Base-by-base conservation (phyloP, 2,329 filamentous ascomycete genomes). In the Biscogniauxia marginata region DNA sequence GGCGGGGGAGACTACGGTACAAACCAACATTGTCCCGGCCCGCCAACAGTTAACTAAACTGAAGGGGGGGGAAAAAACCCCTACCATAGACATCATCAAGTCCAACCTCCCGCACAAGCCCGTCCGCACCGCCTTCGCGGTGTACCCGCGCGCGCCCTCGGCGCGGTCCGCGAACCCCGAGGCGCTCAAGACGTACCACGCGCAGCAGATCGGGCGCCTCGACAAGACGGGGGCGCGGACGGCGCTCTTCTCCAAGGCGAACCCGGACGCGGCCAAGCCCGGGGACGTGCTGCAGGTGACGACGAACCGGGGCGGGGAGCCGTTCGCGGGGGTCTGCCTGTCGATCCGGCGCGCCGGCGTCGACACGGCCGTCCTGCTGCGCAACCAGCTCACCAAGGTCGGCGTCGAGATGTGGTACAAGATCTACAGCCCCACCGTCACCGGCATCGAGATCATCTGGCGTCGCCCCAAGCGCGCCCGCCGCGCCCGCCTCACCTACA, bases 381-480 rank as follows among this genome's bases (percentile, higher is more conserved):
- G 95, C 55, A 93, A 93, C 67, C 87, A 96, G 71, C 78, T 99
- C 66, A 93, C 91, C 64, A 85, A 90, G 66, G 85, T 96, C 6
- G 90, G 91, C 58, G 91, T 96, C 58, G 95, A 99, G 83, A 95
- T 96, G 91, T 96, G 91, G 87, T 92, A 90, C 76, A 99, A 99
- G 81, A 81, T 98, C 57, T 98, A 95, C 79, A 90, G 86, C 70
- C 93, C 93, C 58, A 89, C 90, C 70, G 88, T 98, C 25, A 86
- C 89, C 71, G 91, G 90, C 62, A 91, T 99, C 69, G 93, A 99
- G 77, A 88, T 99, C 66, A 90, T 98, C 74, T 91, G 96, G 84
- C 82, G 93, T 67, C 83, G 85, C 62, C 82, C 84, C 70, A 95
- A 92, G 87, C 85, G 91, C 73, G 91, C 91, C 63, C 87, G 93